Evolutionary conservation across 495 filamentous ascomycete genomes (phyloP).

Genomic region (Aspergillus ellipticus): DNA sequence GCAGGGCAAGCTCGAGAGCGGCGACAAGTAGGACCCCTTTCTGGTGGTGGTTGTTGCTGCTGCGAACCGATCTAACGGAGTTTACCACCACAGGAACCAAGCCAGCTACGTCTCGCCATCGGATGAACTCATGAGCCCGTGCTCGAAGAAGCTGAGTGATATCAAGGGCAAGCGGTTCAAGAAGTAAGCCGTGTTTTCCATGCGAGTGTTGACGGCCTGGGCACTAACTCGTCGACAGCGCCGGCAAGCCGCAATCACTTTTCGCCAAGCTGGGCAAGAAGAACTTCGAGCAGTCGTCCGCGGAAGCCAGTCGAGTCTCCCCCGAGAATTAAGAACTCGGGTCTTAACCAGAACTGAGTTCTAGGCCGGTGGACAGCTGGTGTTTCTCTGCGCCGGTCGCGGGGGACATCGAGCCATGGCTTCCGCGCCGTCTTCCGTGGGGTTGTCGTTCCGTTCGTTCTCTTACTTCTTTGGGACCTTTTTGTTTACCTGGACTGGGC

Average conservation of each 20-base stretch:
- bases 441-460: too few species aligned
- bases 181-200: conserved; percentile 33
- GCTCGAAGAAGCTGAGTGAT: conserved; percentile 82
- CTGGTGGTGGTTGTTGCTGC: background rate
- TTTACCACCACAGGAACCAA: conserved; percentile 30
- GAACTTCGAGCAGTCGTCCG: conserved; percentile 42
- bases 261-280: conserved; percentile 51
- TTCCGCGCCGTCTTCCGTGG: too few species aligned
- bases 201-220: background rate
- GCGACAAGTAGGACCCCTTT: conserved; percentile 57
- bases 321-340: conserved; percentile 5
- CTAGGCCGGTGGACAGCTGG: too few species aligned
- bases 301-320: conserved; percentile 4
- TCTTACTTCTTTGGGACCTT: background rate
- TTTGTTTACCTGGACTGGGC: background rate
- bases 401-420: too few species aligned
- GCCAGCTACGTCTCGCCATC: conserved; percentile 84
- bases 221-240: conserved; percentile 23
- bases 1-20: conserved; percentile 62
- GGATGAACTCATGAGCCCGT: conserved; percentile 88
- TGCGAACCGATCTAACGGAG: background rate
- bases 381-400: too few species aligned
- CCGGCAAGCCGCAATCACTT: conserved; percentile 47
- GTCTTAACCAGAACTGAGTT: too few species aligned
- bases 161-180: conserved; percentile 78